These are phyloP conservation scores for Setaria italica DNA, from an alignment of 202 grass and related monocot species.

Conservation along the genomic window DNA sequence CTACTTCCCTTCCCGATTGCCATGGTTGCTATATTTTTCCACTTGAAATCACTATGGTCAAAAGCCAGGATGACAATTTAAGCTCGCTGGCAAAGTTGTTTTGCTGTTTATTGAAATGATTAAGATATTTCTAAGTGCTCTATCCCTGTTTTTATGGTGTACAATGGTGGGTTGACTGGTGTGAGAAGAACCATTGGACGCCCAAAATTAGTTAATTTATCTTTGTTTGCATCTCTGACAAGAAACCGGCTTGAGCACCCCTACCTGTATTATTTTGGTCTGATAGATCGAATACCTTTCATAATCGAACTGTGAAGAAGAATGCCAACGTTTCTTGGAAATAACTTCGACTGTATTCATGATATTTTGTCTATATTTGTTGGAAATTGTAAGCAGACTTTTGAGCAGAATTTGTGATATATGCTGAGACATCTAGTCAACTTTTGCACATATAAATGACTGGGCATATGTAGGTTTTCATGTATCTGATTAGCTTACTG, in stretches of 20 bases:
- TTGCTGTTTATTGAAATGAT: slow-evolving; percentile 21
- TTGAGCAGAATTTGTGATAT: not conserved
- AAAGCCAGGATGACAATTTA: slow-evolving; percentile 23
- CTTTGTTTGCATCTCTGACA: not conserved
- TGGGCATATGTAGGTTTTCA: not conserved
- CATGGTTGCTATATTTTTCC: slow-evolving; percentile 1
- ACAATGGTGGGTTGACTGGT: not conserved
- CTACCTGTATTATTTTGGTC: not conserved
- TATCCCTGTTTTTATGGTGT: not conserved
- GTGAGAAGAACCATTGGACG: not conserved
- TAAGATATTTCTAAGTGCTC: not conserved
- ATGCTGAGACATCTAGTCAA: slow-evolving; percentile 1
- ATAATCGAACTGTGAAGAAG: not conserved
- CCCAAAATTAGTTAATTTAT: not conserved
- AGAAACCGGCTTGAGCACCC: not conserved
- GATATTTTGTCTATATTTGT: slow-evolving; percentile 1
- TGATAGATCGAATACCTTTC: not conserved
- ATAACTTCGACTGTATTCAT: not conserved
- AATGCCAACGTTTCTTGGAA: not conserved
- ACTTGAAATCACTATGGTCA: slow-evolving; percentile 23
- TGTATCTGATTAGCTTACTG: slow-evolving; percentile 2
- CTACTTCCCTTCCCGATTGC: not conserved
- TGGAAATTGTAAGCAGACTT: slow-evolving; percentile 10
- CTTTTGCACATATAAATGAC: slow-evolving; percentile 10
- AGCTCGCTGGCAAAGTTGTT: slow-evolving; percentile 11